These are phyloP conservation scores for Cucurbita pepo DNA, from an alignment of 306 rosid genomes.

Conservation along the genomic window DNA sequence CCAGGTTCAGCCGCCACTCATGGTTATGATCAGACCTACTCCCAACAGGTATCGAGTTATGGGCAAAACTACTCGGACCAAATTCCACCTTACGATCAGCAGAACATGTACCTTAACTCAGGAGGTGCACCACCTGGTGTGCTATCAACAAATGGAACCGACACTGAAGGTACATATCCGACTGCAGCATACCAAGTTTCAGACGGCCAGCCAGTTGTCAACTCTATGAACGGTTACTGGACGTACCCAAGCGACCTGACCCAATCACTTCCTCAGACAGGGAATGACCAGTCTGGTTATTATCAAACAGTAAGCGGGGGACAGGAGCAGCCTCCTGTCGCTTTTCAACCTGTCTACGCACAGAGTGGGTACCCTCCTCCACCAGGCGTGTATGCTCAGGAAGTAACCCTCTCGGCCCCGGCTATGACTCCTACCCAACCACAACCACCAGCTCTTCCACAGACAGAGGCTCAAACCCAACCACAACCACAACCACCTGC, in stretches of 20 bases:
- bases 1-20: constrained; percentile 7
- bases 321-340: constrained; percentile 13
- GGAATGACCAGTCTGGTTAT: constrained; percentile 17
- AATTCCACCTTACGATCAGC: constrained; percentile 15
- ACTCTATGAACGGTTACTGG: constrained; percentile 30
- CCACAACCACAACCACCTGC: background rate
- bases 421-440: background rate
- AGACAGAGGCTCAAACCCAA: background rate
- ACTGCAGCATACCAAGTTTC: constrained; percentile 12
- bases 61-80: constrained; percentile 18
- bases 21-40: constrained; percentile 25
- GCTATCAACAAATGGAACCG: constrained; percentile 14
- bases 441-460: background rate
- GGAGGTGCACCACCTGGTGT: constrained; percentile 19
- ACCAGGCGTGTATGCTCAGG: constrained; percentile 11
- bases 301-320: constrained; percentile 20
- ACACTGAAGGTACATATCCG: constrained; percentile 17
- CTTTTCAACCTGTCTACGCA: constrained; percentile 13
- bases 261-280: constrained; percentile 16
- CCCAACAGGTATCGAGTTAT: constrained; percentile 23
- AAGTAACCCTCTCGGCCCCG: background rate
- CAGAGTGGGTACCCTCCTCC: background rate
- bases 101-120: constrained; percentile 8
- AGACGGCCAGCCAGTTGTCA: constrained; percentile 10
- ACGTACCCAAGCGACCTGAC: constrained; percentile 14